phyloP scores from a whole-genome alignment of 768 basidiomycete genomes.

The Mycena vulgaris region DNA sequence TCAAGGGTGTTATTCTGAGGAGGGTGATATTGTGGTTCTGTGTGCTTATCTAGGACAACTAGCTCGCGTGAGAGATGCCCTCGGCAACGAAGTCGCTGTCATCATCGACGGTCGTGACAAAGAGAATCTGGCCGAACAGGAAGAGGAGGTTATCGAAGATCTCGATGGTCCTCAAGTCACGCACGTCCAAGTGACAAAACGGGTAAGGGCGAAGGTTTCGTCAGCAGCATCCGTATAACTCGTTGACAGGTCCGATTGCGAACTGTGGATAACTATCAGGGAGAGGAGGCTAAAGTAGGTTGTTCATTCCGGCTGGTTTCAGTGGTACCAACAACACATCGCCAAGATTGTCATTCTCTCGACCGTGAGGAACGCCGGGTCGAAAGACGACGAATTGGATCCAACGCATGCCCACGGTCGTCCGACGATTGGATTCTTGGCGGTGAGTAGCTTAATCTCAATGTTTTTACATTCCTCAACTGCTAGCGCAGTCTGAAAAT shows the following conservation, averaged over 20 bases:
- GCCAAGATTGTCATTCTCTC: conserved; percentile 78
- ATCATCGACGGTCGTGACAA: conserved; percentile 81
- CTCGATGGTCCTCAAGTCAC: conserved; percentile 51
- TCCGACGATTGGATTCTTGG: conserved; percentile 79
- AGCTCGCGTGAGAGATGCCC: conserved; percentile 56
- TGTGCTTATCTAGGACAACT: conserved; percentile 66
- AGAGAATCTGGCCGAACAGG: conserved; percentile 69
- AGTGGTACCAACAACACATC: conserved; percentile 3
- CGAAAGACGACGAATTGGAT: conserved; percentile 52
- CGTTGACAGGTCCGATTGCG: conserved; percentile 71
- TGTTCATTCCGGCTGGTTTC: background rate
- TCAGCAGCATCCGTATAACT: background rate
- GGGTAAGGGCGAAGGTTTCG: conserved; percentile 54
- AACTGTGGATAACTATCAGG: conserved; percentile 87
- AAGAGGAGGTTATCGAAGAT: conserved; percentile 57
- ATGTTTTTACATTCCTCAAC: conserved; percentile 1
- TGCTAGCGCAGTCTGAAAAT: conserved; percentile 62
- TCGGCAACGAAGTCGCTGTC: conserved; percentile 66
- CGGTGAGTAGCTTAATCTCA: conserved; percentile 56
- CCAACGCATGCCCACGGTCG: conserved; percentile 39
- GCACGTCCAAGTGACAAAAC: conserved; percentile 65
- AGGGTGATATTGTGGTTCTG: conserved; percentile 64
- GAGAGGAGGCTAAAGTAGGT: conserved; percentile 74
- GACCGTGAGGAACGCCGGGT: conserved; percentile 79
- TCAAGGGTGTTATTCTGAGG: conserved; percentile 61